phyloP scores from a whole-genome alignment of 1,284 basidiomycete genomes.

The Apiotrichum akiyoshidainum region DNA sequence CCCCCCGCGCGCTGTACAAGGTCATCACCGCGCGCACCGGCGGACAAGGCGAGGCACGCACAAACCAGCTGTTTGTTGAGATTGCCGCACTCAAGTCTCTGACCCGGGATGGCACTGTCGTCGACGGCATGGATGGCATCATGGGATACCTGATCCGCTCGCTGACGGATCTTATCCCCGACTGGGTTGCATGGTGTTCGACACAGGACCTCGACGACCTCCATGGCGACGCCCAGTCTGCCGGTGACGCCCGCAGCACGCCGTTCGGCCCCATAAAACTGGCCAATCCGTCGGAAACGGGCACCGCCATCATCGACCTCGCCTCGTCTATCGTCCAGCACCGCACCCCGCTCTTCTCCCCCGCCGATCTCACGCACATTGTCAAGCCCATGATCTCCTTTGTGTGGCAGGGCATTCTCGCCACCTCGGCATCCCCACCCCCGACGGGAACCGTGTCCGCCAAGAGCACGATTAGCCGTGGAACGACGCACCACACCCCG shows the following conservation, averaged over 20 bases:
- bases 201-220: no score
- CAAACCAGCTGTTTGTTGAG: slow-evolving; percentile 39
- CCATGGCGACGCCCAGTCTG: not conserved
- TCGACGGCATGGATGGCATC: slow-evolving; percentile 36
- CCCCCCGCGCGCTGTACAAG: slow-evolving; percentile 29
- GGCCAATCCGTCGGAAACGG: slow-evolving; percentile 27
- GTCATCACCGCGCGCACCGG: slow-evolving; percentile 26
- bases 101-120: slow-evolving; percentile 33
- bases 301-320: slow-evolving; percentile 37
- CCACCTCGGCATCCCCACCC: slow-evolving; percentile 3
- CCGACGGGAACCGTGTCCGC: not conserved
- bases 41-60: slow-evolving; percentile 15
- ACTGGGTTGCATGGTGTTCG: slow-evolving; percentile 37
- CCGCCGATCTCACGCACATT: slow-evolving; percentile 35
- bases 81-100: slow-evolving; percentile 40
- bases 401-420: slow-evolving; percentile 34
- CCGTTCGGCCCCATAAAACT: slow-evolving; percentile 33
- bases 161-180: slow-evolving; percentile 25
- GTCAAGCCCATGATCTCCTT: slow-evolving; percentile 38
- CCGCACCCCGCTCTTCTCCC: slow-evolving; percentile 42
- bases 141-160: slow-evolving; percentile 35
- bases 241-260: not conserved
- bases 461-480: not conserved
- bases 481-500: not conserved
- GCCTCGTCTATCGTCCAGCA: slow-evolving; percentile 32